Evolutionary conservation across 495 filamentous ascomycete genomes (phyloP).

Genomic region (Podospora anserina): DNA sequence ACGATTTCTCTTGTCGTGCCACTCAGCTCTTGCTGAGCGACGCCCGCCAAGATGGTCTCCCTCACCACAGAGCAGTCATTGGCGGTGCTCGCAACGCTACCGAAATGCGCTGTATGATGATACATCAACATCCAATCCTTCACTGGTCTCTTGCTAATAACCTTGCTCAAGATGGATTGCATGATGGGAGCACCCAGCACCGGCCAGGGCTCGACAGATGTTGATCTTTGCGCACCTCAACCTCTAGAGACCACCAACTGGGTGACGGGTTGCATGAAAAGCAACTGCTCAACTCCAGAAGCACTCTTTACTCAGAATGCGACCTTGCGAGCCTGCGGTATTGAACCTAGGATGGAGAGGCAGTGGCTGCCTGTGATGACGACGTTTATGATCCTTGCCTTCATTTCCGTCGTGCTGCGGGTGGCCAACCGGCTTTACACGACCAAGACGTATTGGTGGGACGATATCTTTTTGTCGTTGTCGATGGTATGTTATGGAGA

Average conservation of each 20-base stretch:
- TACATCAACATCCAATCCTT: not conserved
- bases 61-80: not conserved
- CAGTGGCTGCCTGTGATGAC: conserved; percentile 12
- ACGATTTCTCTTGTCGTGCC: not conserved
- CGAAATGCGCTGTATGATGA: conserved; percentile 4
- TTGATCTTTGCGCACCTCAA: conserved; percentile 8
- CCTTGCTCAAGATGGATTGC: not conserved
- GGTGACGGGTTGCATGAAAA: not conserved
- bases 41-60: not conserved
- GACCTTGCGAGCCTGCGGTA: conserved; percentile 14
- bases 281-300: not conserved
- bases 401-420: conserved; percentile 9
- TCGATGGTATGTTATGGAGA: conserved; percentile 7
- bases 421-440: conserved; percentile 13
- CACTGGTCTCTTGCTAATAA: not conserved
- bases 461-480: conserved; percentile 21
- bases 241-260: not conserved
- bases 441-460: conserved; percentile 11
- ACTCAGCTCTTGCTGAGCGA: too few relatives aligned
- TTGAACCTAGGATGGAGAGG: conserved; percentile 10
- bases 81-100: not conserved
- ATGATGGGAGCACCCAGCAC: not conserved
- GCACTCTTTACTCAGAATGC: conserved; percentile 15
- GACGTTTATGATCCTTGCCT: conserved; percentile 15
- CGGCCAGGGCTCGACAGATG: not conserved